Evolutionary conservation across 768 basidiomycete genomes (phyloP).

Genomic region (Rhodosporidiobolus odoratus): DNA sequence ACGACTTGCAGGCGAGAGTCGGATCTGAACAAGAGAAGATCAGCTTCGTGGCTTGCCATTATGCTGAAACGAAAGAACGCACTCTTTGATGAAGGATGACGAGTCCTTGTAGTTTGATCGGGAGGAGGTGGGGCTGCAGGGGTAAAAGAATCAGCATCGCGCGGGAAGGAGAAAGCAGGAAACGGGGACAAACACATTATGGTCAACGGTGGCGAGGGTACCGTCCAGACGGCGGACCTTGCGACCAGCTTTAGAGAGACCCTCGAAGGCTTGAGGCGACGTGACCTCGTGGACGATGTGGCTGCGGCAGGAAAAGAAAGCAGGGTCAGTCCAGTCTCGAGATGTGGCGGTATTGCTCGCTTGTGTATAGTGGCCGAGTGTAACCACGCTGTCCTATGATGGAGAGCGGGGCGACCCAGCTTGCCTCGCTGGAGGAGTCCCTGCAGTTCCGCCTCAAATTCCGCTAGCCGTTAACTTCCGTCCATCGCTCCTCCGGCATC

Average conservation of each 20-base stretch:
- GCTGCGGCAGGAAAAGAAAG: constrained; percentile 41
- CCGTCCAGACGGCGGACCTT: constrained; percentile 78
- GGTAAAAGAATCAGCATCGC: constrained; percentile 57
- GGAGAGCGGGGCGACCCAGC: too few species aligned
- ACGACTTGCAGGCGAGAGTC: constrained; percentile 78
- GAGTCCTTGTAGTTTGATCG: constrained; percentile 58
- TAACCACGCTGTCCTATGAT: too few species aligned
- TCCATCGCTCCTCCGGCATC: background rate
- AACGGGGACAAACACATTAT: constrained; percentile 45
- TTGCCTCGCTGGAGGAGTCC: too few species aligned
- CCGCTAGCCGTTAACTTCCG: too few species aligned
- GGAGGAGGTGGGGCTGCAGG: constrained; percentile 31
- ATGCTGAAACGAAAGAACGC: background rate
- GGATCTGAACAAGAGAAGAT: constrained; percentile 42
- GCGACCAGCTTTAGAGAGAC: constrained; percentile 57
- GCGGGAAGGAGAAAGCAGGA: constrained; percentile 49
- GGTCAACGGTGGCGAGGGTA: constrained; percentile 82
- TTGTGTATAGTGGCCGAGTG: too few species aligned
- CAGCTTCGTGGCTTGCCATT: too few species aligned
- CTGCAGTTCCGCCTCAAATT: too few species aligned
- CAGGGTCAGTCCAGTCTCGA: background rate
- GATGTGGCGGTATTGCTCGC: background rate
- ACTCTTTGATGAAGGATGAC: constrained; percentile 69
- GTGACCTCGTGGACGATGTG: constrained; percentile 84
- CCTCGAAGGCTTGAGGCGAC: constrained; percentile 67